A percentile compares a stretch with the other conserved stretches of the same genome.
Conservation (phyloP, 768 basidiomycete genomes). For the Myochromella boudieri region DNA sequence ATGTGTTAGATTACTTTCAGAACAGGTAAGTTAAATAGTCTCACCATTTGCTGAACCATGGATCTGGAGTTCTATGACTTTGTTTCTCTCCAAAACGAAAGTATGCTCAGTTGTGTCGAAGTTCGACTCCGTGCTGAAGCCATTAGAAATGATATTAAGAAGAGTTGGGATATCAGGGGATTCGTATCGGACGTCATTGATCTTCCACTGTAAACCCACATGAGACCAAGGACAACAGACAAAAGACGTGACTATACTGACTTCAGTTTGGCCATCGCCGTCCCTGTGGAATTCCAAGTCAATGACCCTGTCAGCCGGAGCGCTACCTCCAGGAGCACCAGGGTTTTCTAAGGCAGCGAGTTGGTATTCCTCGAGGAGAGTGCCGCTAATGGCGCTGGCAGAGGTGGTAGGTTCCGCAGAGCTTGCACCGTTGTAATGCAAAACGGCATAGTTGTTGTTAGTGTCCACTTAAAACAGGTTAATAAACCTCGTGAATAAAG, state of each 20-base stretch:
- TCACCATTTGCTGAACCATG: slow-evolving; percentile 23
- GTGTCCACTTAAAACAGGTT: slow-evolving; percentile 23
- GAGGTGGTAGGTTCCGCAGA: slow-evolving; percentile 28
- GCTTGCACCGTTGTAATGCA: slow-evolving; percentile 41
- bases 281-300: slow-evolving; percentile 24
- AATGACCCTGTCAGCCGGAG: slow-evolving; percentile 15
- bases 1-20: not conserved
- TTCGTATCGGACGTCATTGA: slow-evolving; percentile 21
- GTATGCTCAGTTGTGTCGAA: slow-evolving; percentile 22
- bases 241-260: slow-evolving; percentile 3
- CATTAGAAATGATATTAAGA: slow-evolving; percentile 21
- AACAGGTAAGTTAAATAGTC: not conserved
- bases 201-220: slow-evolving; percentile 7
- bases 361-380: slow-evolving; percentile 13
- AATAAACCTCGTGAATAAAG: not conserved
- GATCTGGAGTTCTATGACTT: slow-evolving; percentile 22
- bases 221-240: slow-evolving; percentile 9
- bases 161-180: slow-evolving; percentile 22
- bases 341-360: slow-evolving; percentile 32
- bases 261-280: slow-evolving; percentile 31
- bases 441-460: slow-evolving; percentile 36
- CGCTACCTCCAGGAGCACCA: slow-evolving; percentile 25
- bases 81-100: slow-evolving; percentile 15
- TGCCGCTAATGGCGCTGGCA: not conserved
- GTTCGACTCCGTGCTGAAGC: slow-evolving; percentile 12